Base-by-base conservation (phyloP, 2,329 filamentous ascomycete species). In the Pseudohalonectria lignicola region DNA sequence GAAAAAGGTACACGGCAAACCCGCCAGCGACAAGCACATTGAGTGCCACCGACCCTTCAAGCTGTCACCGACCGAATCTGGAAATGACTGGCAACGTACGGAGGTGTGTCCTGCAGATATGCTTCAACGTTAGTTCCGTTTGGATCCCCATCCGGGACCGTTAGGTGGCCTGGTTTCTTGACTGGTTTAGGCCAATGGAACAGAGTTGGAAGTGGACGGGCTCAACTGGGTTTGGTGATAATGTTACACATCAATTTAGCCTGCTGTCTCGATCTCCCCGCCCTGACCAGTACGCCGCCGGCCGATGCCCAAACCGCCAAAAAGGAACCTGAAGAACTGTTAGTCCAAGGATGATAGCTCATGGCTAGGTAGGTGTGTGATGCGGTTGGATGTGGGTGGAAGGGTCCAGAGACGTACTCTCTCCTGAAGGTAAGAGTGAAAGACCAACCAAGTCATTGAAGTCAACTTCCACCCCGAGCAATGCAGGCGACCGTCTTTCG, bases 191-290 rank as follows among this genome's bases (percentile, higher is more conserved):
- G 30, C 19, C 19, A 31, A 31, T 17, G 19, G 8, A 31, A 18
- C 13, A 18, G 10, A 4, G 10, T 18, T 15, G 15, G 6, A 18
- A 10, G 29, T 15, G 11, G 13, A 30, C 16, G 28, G 13, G 13
- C 28, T 30, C 13, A 15, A 30, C 11, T 30, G 28, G n/a, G 3
- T 30, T 30, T 15, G 30, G 15, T 12, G 15, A 11, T 13, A 13
- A 18, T 19, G 31, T 33, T 20, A 33, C 31, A 21, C 19, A 19
- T n/a, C 18, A 34, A 34, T 34, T 34, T 34, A 34, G 31, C 31
- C 31, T 34, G 31, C 31, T 13, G 8, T 4, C 11, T 23, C 13
- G 9, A 10, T 8, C 15, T 31, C 13, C 19, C 31, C 13, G 8
- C 23, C 23, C 23, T 26, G 23, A 26, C 23, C 8, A 26, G 8